phyloP scores from a whole-genome alignment of 169 alveolate species.

The Plasmodium coatneyi region DNA sequence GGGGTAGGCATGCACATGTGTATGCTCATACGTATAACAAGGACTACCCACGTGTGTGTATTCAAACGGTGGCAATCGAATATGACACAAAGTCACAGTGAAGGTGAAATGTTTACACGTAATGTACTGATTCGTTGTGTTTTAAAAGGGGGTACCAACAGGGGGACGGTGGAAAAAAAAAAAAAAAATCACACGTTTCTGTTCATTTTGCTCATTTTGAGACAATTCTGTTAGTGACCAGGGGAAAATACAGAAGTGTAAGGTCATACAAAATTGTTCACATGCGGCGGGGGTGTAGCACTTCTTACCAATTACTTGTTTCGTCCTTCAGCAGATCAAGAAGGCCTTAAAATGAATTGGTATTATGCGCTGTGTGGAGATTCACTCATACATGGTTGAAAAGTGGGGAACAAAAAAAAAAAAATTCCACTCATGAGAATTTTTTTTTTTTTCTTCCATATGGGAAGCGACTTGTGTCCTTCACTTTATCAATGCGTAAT shows the following conservation, averaged over 20 bases:
- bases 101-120: neutral
- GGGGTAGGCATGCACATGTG: neutral
- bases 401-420: neutral
- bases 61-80: neutral
- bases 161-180: neutral
- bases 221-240: neutral
- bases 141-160: neutral
- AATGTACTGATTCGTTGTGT: neutral
- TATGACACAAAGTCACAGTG: neutral
- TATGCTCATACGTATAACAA: neutral
- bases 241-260: neutral
- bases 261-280: neutral
- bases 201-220: neutral
- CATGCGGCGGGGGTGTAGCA: neutral
- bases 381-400: neutral
- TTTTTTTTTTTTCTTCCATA: neutral
- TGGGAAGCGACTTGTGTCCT: neutral
- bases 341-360: neutral
- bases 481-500: neutral
- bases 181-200: neutral
- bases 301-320: neutral
- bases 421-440: neutral
- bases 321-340: neutral
- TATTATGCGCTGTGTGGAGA: neutral
- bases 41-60: neutral